Evolutionary conservation across 2,329 filamentous ascomycete genomes (phyloP), one percentile per base, ranked within the genome.

Genomic region (Arthrobotrys entomopaga): DNA sequence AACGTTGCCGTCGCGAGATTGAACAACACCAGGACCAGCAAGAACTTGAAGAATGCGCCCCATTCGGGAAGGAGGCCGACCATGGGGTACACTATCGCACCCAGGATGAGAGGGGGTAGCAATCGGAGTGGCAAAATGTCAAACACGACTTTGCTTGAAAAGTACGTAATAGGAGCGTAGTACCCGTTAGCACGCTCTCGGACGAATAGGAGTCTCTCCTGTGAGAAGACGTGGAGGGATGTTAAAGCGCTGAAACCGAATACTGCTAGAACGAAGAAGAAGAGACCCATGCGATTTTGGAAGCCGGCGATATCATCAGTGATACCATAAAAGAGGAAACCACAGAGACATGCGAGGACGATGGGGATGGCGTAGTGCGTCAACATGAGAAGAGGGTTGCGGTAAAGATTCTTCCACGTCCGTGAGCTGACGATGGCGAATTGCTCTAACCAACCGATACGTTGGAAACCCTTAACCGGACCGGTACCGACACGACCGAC

Each of bases 351-450:
- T 1, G 93, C 95, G 4, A 99, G 87, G 0, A 98, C 83, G 74
- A 99, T 98, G 6, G 95, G 93, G 77, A 97, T 98, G 42, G 95
- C 95, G 80, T 98, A 99, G 82, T 99, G 95, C 0, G 93, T 97
- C 69, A 99, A 87, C 95, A 99, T 99, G 72, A 99, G 84, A 87
- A 98, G 93, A 0, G 95, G 95, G 81, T 99, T 97, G 67, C 95
- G 89, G 84, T 99, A 98, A 5, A 99, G 86, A 80, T 99, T 99
- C 80, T 91, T 93, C 94, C 94, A 99, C 0, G 95, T 99, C 52
- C 95, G 88, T 79, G 89, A 87, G 0, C 94, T 96, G 11, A 99
- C 85, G 78, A 99, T 97, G 64, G 89, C 80, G 82, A 99, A 98
- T 81, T 99, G 95, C 49, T 90, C 86, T 7, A 86, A 79, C 77